Conservation (phyloP, 2,329 filamentous ascomycete species). For the Calonectria hawksworthii region DNA sequence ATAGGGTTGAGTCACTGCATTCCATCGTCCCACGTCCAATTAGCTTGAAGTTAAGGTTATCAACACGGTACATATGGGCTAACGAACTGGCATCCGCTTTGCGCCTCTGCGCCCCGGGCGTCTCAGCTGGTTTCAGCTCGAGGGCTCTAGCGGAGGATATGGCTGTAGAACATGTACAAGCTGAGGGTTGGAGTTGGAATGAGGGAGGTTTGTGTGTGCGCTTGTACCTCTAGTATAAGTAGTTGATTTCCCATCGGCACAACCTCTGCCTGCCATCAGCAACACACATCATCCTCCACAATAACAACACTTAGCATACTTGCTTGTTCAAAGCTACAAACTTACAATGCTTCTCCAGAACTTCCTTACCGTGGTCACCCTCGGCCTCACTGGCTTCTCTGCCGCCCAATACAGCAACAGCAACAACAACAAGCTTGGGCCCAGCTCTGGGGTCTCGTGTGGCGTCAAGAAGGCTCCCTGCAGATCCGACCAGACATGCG, state of each 20-base stretch:
- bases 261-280: background rate
- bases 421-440: background rate
- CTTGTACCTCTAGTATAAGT: background rate
- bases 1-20: conserved; percentile 4
- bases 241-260: background rate
- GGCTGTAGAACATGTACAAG: background rate
- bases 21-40: background rate
- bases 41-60: conserved; percentile 12
- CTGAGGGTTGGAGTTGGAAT: background rate
- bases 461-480: conserved; percentile 49
- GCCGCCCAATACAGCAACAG: too few relatives aligned
- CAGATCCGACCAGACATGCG: conserved; percentile 42
- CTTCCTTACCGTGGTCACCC: conserved; percentile 33
- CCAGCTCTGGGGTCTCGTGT: conserved; percentile 37
- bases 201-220: background rate
- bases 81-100: background rate
- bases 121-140: conserved; percentile 9
- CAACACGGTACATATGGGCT: background rate
- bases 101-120: background rate
- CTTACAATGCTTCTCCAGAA: conserved; percentile 42
- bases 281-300: background rate
- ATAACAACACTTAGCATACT: background rate
- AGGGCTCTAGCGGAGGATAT: background rate
- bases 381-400: conserved; percentile 33
- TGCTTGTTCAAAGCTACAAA: background rate